Base-by-base conservation (phyloP, 805 yeast genomes). In the Wickerhamiella spandovensis region DNA sequence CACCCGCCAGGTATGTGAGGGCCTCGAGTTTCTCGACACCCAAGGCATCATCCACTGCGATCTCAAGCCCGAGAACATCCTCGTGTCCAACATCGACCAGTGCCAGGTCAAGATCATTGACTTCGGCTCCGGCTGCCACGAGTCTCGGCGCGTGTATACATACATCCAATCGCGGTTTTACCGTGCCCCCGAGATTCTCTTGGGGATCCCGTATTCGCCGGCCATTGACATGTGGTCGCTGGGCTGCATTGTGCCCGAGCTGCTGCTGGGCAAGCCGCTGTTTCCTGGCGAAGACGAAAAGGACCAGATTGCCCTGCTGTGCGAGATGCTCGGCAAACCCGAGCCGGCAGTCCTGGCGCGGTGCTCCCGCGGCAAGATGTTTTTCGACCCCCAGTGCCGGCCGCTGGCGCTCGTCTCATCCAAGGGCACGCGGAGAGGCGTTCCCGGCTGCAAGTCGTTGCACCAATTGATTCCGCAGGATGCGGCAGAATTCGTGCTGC, bases 211-310 rank as follows among this genome's bases (percentile, higher is more conserved):
- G 38, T 92, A 92, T 65, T 79, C 94, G 3, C 82, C 94, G 2
- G 85, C 88, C 61, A 90, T 92, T 52, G 99, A 92, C 66, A 83
- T 89, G 60, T 92, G 99, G 99, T 95, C 97, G 17, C 72, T 90
- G 53, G 99, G 97, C 1, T 90, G 98, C 70, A 95, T 92, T 35
- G 70, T 92, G 53, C 96, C 97, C 13, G 98, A 92, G 67, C 81
- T 92, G 85, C 74, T 83, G 51, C 75, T 88, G 54, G 97, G 97
- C 15, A 81, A 79, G 63, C 95, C 97, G 0, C 79, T 92, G n/a
- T 92, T 92, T 70, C 95, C 89, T 67, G 97, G 98, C 44, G 85
- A 81, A 58, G 82, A 84, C 53, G 95, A 95, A 48, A 76, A 82
- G 62, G 74, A 86, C 55, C 98, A 92, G 67, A 72, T 92, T 55